Percentiles rank a stretch among this genome's conserved stretches.
Evolutionary conservation across 2,329 filamentous ascomycete genomes (phyloP).

Genomic region (Seiridium unicorne): DNA sequence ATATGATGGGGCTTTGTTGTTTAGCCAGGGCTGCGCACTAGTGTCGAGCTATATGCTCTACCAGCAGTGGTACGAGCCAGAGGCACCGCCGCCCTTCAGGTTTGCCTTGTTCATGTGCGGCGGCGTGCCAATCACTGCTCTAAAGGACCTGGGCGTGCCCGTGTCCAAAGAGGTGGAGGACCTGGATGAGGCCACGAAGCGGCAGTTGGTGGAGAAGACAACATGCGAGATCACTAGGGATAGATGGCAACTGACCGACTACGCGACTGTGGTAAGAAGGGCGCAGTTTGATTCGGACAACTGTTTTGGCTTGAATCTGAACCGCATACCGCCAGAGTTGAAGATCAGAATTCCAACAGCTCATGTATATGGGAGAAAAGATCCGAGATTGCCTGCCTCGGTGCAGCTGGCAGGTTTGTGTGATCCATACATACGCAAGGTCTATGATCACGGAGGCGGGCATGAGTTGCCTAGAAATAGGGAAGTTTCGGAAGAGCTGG

Average conservation of each 20-base stretch:
- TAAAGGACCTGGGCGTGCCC: conserved; percentile 32
- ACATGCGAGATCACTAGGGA: conserved; percentile 10
- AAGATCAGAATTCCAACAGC: conserved; percentile 29
- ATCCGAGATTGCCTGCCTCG: conserved; percentile 21
- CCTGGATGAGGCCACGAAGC: conserved; percentile 20
- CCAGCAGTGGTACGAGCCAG: conserved; percentile 30
- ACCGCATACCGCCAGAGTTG: conserved; percentile 22
- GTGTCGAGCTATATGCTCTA: conserved; percentile 38
- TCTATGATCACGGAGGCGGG: conserved; percentile 16
- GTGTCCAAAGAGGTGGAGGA: conserved; percentile 28
- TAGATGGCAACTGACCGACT: conserved; percentile 14
- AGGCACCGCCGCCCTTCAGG: conserved; percentile 30
- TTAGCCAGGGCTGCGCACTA: conserved; percentile 32
- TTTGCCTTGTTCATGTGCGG: conserved; percentile 40
- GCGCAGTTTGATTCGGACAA: conserved; percentile 27
- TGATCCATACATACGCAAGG: conserved; percentile 27
- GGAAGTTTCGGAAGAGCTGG: conserved; percentile 16
- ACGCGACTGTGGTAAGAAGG: conserved; percentile 15
- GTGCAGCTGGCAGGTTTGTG: conserved; percentile 27
- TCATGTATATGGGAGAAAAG: conserved; percentile 20
- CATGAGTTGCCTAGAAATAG: conserved; percentile 16
- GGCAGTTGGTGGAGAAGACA: conserved; percentile 13
- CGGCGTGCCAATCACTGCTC: conserved; percentile 30
- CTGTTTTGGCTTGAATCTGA: conserved; percentile 29
- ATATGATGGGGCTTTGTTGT: conserved; percentile 25